phyloP scores from a whole-genome alignment of 129 eudicot species.

The Centrapalus pauciflorus region DNA sequence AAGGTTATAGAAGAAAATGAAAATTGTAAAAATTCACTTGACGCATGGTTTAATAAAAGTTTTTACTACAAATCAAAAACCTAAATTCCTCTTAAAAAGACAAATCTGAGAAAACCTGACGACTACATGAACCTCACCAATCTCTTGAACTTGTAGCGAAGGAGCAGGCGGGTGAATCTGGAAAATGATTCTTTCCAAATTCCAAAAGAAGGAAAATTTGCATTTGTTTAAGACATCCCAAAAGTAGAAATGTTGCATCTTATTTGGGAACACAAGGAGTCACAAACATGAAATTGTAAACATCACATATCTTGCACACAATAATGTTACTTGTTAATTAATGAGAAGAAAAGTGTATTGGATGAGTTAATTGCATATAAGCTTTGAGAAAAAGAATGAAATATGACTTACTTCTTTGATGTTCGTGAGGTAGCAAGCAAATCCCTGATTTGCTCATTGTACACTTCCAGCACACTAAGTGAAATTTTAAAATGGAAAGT shows the following conservation, averaged over 20 bases:
- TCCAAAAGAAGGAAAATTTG: neutral
- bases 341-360: neutral
- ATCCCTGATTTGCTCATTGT: constrained; percentile 44
- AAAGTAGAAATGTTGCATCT: neutral
- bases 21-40: no score
- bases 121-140: neutral
- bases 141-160: neutral
- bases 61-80: no score
- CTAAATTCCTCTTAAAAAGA: neutral
- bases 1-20: no score
- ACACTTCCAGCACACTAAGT: constrained; percentile 44
- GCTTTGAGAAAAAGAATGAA: neutral
- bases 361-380: neutral
- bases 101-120: neutral
- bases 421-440: constrained; percentile 35
- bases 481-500: constrained; percentile 30
- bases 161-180: neutral
- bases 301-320: neutral
- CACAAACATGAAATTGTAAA: neutral
- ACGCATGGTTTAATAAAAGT: no score
- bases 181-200: neutral
- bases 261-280: neutral
- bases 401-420: constrained; percentile 32
- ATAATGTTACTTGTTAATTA: neutral
- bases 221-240: neutral